Base-by-base conservation (phyloP, 2,329 filamentous ascomycete genomes). In the Cladobotryum mycophilum region DNA sequence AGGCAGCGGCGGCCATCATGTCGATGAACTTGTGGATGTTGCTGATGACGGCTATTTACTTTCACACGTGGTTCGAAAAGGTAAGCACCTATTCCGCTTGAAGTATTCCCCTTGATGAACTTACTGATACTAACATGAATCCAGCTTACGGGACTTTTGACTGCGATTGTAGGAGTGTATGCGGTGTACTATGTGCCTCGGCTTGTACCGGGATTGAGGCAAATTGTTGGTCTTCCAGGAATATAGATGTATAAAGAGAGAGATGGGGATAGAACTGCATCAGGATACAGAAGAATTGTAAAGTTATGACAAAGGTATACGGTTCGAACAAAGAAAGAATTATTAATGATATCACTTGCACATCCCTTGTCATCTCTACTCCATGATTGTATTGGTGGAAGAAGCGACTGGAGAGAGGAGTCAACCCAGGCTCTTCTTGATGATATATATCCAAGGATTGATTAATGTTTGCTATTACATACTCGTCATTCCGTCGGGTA, bases 11-110 rank as follows among this genome's bases (percentile, higher is more conserved):
- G 20, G 76, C 64, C 0, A 81, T 96, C 22, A 78, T 86, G 15
- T 83, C 70, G 0, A 61, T 96, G 63, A 89, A 85, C 63, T 80
- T 85, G 74, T 97, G 93, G 89, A 99, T 99, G 93, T 70, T 99
- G 65, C 76, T 97, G 54, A 99, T 99, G 93, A 99, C 93, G 38
- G 91, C 91, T 3, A 91, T 95, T 37, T 99, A 92, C 76, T 99
- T 99, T 64, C 93, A 99, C 69, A 99, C 93, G 1, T 97, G 92
- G 91, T 85, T 95, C 61, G 93, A 99, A 74, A 99, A 97, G 85
- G 86, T 88, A 61, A 62, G 76, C 65, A 30, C 25, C n/a, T 15
- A 4, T 0, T n/a, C 4, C 3, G 18, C 15, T 25, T 45, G 22
- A 11, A 30, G 9, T 48, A 11, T 20, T 5, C 3, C 22, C 3